Evolutionary conservation across 176 grass and related monocot species (phyloP).

Genomic region (Triticum urartu): DNA sequence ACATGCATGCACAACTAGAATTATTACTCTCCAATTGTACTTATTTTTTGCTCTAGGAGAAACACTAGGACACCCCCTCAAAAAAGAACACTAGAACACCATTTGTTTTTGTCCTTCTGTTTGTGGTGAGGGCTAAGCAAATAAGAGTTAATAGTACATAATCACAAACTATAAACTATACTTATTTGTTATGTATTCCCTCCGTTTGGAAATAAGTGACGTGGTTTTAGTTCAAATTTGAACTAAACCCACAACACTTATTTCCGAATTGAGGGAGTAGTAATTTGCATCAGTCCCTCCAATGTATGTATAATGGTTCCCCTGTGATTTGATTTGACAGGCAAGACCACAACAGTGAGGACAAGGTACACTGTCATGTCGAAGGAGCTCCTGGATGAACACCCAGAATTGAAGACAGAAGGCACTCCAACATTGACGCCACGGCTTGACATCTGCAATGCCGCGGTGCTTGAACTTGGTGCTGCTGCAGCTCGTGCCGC

Average conservation of each 20-base stretch:
- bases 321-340: constrained; percentile 34
- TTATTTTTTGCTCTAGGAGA: constrained; percentile 1
- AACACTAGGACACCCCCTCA: not conserved
- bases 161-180: not conserved
- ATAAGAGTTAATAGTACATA: not conserved
- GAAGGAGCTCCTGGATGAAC: constrained; percentile 69
- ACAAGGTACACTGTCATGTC: constrained; percentile 90
- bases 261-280: too few relatives aligned
- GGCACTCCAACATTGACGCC: constrained; percentile 71
- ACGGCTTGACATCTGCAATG: constrained; percentile 74
- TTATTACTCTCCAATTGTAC: too few relatives aligned
- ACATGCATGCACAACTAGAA: not conserved
- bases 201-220: too few relatives aligned
- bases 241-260: too few relatives aligned
- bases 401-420: constrained; percentile 75
- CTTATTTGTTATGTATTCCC: not conserved
- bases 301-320: not conserved
- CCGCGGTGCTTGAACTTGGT: constrained; percentile 74
- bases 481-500: constrained; percentile 50
- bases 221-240: too few relatives aligned
- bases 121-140: not conserved
- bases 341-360: constrained; percentile 81
- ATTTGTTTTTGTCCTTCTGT: not conserved
- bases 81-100: too few relatives aligned
- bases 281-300: constrained; percentile 1